Evolutionary conservation across 2,329 filamentous ascomycete species (phyloP).

Genomic region (Cladobotryum mycophilum): DNA sequence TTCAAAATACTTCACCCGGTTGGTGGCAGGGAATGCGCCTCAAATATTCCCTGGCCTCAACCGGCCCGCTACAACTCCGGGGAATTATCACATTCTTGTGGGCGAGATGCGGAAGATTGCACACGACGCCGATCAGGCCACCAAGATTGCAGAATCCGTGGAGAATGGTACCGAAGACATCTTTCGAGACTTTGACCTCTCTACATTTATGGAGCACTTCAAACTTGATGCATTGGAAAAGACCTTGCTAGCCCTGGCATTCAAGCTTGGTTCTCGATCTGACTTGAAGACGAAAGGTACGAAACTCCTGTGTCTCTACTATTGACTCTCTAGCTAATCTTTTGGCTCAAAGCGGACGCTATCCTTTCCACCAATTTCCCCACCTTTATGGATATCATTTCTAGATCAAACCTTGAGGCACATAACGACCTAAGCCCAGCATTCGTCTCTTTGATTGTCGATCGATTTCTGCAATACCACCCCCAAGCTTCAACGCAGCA

Average conservation of each 20-base stretch:
- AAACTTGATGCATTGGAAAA: conserved; percentile 84
- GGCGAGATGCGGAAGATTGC: conserved; percentile 82
- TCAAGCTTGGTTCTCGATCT: conserved; percentile 71
- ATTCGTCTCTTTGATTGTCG: conserved; percentile 74
- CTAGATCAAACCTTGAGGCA: conserved; percentile 54
- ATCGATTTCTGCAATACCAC: conserved; percentile 80
- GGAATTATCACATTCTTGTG: conserved; percentile 76
- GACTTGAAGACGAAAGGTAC: conserved; percentile 88
- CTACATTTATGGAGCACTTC: conserved; percentile 93
- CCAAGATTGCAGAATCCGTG: conserved; percentile 88
- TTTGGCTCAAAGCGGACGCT: conserved; percentile 63
- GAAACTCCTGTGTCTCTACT: not conserved
- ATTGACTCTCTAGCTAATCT: conserved; percentile 2
- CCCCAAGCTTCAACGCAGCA: conserved; percentile 74
- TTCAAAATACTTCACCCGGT: conserved; percentile 87
- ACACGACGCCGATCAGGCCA: conserved; percentile 72
- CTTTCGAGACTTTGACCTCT: conserved; percentile 94
- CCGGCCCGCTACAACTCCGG: conserved; percentile 66
- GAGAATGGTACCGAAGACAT: conserved; percentile 87
- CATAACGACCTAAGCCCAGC: conserved; percentile 60
- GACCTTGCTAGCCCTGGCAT: conserved; percentile 79
- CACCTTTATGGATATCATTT: conserved; percentile 71
- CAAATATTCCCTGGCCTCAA: conserved; percentile 82
- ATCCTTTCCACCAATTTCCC: conserved; percentile 76
- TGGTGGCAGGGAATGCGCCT: conserved; percentile 83